These are phyloP conservation scores for Juglanconis oblonga DNA, from an alignment of 2,329 filamentous ascomycete species.

Conservation along the genomic window DNA sequence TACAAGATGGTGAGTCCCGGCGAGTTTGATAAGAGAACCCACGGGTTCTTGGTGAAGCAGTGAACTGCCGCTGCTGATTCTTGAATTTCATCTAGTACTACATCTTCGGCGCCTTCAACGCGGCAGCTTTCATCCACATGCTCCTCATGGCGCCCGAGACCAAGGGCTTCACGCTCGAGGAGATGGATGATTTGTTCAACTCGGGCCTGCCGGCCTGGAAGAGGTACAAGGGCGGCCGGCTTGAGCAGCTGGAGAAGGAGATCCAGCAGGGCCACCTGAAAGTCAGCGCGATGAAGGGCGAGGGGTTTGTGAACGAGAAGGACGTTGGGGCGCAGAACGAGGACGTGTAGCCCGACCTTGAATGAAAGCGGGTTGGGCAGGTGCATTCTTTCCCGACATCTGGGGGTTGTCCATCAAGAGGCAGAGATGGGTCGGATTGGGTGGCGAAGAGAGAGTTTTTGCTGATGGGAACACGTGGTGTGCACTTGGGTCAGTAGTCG, in stretches of 20 bases:
- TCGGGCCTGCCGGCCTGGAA: conserved; percentile 58
- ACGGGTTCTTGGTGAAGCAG: too few relatives aligned
- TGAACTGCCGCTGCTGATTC: too few relatives aligned
- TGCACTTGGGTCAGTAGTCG: too few relatives aligned
- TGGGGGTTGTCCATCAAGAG: too few relatives aligned
- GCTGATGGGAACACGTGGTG: too few relatives aligned
- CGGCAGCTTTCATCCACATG: conserved; percentile 65
- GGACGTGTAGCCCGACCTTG: too few relatives aligned
- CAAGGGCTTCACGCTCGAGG: conserved; percentile 70
- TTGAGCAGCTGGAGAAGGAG: conserved; percentile 45
- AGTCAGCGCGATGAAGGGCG: conserved; percentile 22
- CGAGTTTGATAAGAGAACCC: too few relatives aligned
- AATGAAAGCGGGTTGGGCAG: too few relatives aligned
- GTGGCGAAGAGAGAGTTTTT: too few relatives aligned
- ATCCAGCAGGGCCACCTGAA: conserved; percentile 46
- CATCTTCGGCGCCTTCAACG: conserved; percentile 72
- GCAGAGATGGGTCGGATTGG: too few relatives aligned
- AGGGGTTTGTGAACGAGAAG: not conserved
- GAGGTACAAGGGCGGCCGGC: conserved; percentile 39
- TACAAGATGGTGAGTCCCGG: conserved; percentile 40
- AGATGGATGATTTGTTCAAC: conserved; percentile 72
- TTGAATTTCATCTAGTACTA: conserved; percentile 47
- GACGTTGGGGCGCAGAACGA: not conserved
- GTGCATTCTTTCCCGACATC: too few relatives aligned
- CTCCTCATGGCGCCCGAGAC: conserved; percentile 64